Base-by-base conservation (phyloP, 805 yeast genomes). In the Lachancea nothofagi region DNA sequence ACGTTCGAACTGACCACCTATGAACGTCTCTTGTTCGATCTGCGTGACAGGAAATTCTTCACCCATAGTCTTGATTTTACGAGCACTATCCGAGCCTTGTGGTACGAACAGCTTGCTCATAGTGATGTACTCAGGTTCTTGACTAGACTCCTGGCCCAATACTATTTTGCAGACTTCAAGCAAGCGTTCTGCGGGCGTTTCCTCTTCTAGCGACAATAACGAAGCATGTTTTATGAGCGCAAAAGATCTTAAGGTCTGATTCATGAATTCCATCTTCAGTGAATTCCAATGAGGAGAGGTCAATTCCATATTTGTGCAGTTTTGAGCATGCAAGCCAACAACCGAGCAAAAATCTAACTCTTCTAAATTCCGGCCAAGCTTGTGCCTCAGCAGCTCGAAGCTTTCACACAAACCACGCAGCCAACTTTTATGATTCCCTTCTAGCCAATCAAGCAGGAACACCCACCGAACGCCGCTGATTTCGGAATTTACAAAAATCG, bases 41-140 rank as follows among this genome's bases (percentile, higher is more conserved):
- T 38, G 33, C n/a, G 49, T 50, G 13, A 60, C 55, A n/a, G 64
- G 57, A 14, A 67, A 59, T 0, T 38, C 31, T 4, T 64, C 71
- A 38, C 61, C 54, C 15, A 71, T 36, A 0, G 69, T 58, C 25
- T 60, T 50, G 20, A 80, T 77, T 47, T 76, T 71, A 15, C 66
- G 65, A 66, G 71, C 64, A 3, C 78, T 59, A 45, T 80, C 87
- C 62, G 70, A 63, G 0, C 74, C 77, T 5, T 43, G 41, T 0
- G 81, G 80, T 2, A 78, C 64, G 15, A 57, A 45, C 22, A 67
- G 49, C 21, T 59, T 54, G 5, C 52, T 40, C 7, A 50, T 42
- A 10, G 42, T 31, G 3, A 42, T 46, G 37, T 52, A 41, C 12
- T 54, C 53, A 5, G 45, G 29, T 2, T 28, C 32, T 12, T 37